Evolutionary conservation across 371 early-diverging fungal genomes (phyloP).

Genomic region (Apophysomyces sp.): DNA sequence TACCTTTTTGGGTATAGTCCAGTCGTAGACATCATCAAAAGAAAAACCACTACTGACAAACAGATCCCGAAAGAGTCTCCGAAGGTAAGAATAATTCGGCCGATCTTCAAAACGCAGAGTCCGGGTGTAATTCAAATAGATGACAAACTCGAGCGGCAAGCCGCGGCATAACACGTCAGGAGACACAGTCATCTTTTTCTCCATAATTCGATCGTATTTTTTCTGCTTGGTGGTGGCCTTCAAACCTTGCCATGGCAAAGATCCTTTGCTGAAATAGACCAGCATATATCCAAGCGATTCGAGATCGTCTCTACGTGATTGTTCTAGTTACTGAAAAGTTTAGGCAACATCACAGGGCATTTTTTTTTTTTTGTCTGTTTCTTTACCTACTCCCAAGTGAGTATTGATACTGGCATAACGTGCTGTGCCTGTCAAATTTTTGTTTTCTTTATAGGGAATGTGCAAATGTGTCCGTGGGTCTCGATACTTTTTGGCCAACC

Average conservation of each 20-base stretch:
- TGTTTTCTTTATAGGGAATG: conserved; percentile 97
- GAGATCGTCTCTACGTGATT: conserved; percentile 99
- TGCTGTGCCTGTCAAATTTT: conserved; percentile 99
- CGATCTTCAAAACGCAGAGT: conserved; percentile 98
- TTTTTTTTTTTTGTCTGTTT: conserved; percentile 73
- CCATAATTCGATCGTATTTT: conserved; percentile 99
- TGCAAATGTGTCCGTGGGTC: conserved; percentile 95
- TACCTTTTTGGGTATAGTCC: conserved; percentile 75
- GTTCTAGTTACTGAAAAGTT: conserved; percentile 65
- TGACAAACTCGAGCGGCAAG: conserved; percentile 93
- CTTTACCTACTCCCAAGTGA: conserved; percentile 88
- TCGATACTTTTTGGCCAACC: conserved; percentile 96
- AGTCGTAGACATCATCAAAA: conserved; percentile 98
- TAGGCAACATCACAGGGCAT: conserved; percentile 16
- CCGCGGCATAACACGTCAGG: conserved; percentile 96
- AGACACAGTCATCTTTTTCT: conserved; percentile 99
- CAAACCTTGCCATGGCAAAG: conserved; percentile 99
- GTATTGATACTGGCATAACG: conserved; percentile 99
- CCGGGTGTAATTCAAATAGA: conserved; percentile 97
- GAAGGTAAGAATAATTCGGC: conserved; percentile 98
- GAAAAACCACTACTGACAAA: conserved; percentile 94
- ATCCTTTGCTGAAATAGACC: conserved; percentile 98
- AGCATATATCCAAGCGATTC: conserved; percentile 99
- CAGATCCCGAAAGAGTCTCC: conserved; percentile 93
- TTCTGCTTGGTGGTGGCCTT: conserved; percentile 98